phyloP scores from a whole-genome alignment of 1,284 basidiomycete species.

The Tetrapyrgos nigripes region DNA sequence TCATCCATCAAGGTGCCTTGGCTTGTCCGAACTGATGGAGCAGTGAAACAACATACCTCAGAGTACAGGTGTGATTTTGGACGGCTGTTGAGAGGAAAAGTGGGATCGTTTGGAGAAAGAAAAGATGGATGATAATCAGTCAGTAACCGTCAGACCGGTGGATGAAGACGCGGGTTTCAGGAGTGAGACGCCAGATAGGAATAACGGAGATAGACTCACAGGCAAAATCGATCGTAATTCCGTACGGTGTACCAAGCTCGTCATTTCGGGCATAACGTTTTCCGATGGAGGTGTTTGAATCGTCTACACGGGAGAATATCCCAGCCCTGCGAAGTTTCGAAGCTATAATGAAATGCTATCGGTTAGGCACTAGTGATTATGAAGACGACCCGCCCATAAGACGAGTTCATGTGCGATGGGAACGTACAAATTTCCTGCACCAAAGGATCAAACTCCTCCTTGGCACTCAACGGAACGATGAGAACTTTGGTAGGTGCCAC shows the following conservation, averaged over 20 bases:
- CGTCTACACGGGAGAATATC: conserved; percentile 93
- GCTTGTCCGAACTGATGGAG: too few relatives aligned
- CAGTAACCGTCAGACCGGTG: too few relatives aligned
- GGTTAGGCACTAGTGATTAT: conserved; percentile 3
- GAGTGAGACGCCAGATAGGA: conserved; percentile 15
- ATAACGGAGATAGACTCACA: conserved; percentile 63
- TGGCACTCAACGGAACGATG: conserved; percentile 94
- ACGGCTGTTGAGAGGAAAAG: conserved; percentile 56
- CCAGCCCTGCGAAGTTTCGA: conserved; percentile 87
- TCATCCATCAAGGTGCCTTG: conserved; percentile 10
- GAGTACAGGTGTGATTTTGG: conserved; percentile 88
- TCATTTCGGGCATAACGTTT: conserved; percentile 98
- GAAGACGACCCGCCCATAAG: conserved; percentile 16
- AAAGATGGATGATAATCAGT: neutral
- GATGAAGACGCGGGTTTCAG: too few relatives aligned
- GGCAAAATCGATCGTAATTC: conserved; percentile 96
- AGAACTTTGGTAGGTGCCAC: conserved; percentile 98
- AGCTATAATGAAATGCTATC: conserved; percentile 52
- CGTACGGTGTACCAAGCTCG: conserved; percentile 97
- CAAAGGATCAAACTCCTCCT: conserved; percentile 85
- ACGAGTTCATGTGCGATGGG: neutral
- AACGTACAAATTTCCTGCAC: conserved; percentile 90
- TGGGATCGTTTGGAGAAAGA: neutral
- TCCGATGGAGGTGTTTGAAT: conserved; percentile 94
- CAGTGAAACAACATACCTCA: conserved; percentile 63